These are phyloP conservation scores for Schizochytrium sp. DNA, from an alignment of 108 stramenopile genomes.

Conservation along the genomic window DNA sequence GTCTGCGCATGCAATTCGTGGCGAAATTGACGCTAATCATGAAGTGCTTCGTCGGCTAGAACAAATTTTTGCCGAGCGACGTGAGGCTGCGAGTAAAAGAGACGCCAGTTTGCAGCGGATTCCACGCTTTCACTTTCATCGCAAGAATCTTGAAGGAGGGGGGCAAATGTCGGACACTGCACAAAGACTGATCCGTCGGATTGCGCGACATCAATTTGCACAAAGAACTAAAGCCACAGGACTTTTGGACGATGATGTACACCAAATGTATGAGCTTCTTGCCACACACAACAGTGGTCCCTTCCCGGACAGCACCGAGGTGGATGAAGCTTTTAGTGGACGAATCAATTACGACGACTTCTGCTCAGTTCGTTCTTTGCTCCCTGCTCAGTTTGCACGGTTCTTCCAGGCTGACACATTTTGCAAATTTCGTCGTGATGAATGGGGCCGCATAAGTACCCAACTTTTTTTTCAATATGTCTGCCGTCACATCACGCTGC, in stretches of 20 bases:
- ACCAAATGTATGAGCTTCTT: neutral
- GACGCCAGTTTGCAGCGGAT: conserved; percentile 1
- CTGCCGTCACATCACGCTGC: conserved; percentile 41
- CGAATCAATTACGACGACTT: conserved; percentile 65
- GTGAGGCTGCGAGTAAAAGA: neutral
- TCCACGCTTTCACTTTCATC: neutral
- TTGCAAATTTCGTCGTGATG: conserved; percentile 58
- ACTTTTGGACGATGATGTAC: conserved; percentile 24
- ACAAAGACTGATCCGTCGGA: conserved; percentile 47
- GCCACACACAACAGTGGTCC: conserved; percentile 41
- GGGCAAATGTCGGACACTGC: neutral
- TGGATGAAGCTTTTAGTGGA: neutral
- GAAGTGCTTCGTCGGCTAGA: conserved; percentile 29
- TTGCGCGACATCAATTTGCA: neutral
- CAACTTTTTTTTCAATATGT: conserved; percentile 52
- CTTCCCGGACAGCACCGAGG: neutral
- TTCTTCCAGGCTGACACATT: conserved; percentile 54
- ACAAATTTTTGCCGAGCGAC: conserved; percentile 45
- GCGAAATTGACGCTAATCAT: conserved; percentile 48
- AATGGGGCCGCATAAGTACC: conserved; percentile 20
- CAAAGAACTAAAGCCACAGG: neutral
- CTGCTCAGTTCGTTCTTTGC: conserved; percentile 20
- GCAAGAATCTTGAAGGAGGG: neutral
- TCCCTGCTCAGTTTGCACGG: neutral
- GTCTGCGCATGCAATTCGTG: conserved; percentile 27